These are phyloP conservation scores for Earliella scabrosa DNA, from an alignment of 1,284 basidiomycete genomes.

Conservation along the genomic window DNA sequence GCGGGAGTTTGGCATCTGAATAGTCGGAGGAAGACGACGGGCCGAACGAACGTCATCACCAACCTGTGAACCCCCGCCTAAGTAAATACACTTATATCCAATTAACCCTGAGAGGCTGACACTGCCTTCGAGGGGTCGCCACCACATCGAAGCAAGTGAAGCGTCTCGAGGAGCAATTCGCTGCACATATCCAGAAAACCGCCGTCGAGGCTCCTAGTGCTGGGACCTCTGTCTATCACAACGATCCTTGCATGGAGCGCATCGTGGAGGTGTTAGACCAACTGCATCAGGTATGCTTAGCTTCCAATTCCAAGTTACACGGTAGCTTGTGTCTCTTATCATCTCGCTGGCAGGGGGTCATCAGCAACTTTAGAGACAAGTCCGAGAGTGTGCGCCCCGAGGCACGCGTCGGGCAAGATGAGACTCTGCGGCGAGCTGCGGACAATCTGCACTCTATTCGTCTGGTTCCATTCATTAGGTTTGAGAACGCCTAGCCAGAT, in stretches of 20 bases:
- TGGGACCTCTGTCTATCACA: neutral
- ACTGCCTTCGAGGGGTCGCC: neutral
- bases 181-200: neutral
- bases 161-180: neutral
- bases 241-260: constrained; percentile 19
- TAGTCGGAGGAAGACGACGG: neutral
- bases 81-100: neutral
- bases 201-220: too few species aligned
- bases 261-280: constrained; percentile 29
- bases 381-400: constrained; percentile 47
- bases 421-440: constrained; percentile 45
- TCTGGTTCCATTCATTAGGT: constrained; percentile 3
- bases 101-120: too few species aligned
- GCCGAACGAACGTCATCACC: neutral
- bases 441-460: constrained; percentile 43
- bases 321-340: neutral
- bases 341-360: constrained; percentile 40
- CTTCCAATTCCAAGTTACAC: too few species aligned
- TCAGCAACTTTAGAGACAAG: constrained; percentile 45
- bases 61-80: neutral
- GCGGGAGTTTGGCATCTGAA: neutral
- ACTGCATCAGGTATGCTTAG: constrained; percentile 27
- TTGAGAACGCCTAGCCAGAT: neutral
- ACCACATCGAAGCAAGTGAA: neutral
- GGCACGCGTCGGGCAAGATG: constrained; percentile 43